These are phyloP conservation scores for Chrysoporthe puriensis DNA, from an alignment of 2,329 filamentous ascomycete genomes.

Conservation along the genomic window DNA sequence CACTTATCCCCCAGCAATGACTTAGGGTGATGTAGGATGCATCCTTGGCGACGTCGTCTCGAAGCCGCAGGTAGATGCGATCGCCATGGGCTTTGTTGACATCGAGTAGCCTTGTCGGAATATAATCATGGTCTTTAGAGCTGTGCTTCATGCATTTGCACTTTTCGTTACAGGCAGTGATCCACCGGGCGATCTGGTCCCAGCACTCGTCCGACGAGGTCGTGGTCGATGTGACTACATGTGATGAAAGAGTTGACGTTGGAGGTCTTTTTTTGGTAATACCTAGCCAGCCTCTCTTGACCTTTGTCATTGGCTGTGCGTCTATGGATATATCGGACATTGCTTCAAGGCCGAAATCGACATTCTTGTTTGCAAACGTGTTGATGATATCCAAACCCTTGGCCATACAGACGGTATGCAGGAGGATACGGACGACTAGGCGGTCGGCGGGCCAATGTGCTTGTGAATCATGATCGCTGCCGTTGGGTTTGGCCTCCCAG, in stretches of 20 bases:
- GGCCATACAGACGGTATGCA: background rate
- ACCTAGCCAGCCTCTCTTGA: no score
- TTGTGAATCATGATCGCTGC: background rate
- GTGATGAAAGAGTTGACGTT: background rate
- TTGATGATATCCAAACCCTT: background rate
- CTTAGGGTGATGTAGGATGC: background rate
- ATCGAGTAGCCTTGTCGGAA: background rate
- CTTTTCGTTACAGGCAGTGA: background rate
- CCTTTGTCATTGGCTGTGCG: no score
- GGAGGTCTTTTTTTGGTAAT: no score
- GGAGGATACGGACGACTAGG: background rate
- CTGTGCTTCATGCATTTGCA: background rate
- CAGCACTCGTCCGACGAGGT: background rate
- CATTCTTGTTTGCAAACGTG: no score
- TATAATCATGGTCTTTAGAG: background rate
- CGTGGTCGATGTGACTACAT: background rate
- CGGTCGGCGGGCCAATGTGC: background rate
- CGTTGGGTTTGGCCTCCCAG: background rate
- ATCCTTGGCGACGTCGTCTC: background rate
- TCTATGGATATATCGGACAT: no score
- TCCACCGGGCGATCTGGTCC: background rate
- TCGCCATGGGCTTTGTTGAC: background rate
- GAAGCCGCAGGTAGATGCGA: background rate
- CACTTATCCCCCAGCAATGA: background rate
- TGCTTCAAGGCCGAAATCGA: no score